A percentile compares a stretch with the other conserved stretches of the same genome.
These are phyloP conservation scores for Cladorrhinum samala DNA, from an alignment of 495 filamentous ascomycete genomes.

Conservation along the genomic window DNA sequence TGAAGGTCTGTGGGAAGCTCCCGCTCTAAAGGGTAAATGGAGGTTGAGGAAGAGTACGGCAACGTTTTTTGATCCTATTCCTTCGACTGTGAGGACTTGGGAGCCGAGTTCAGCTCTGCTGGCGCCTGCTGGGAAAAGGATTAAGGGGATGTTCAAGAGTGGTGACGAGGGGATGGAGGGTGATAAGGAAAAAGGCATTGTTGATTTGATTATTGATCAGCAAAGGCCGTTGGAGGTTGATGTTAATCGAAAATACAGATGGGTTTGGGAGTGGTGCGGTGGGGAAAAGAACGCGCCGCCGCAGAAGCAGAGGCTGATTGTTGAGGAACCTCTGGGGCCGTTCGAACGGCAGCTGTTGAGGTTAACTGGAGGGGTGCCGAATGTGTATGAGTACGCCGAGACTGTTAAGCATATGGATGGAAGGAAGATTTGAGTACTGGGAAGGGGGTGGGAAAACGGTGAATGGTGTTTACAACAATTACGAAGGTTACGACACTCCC, in stretches of 20 bases:
- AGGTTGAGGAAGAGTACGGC: slow-evolving; percentile 24
- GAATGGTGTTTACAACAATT: too few species aligned
- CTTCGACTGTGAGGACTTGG: slow-evolving; percentile 29
- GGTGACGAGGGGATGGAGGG: background rate
- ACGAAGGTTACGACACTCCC: background rate
- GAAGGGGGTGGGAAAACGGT: background rate
- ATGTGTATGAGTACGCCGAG: slow-evolving; percentile 33
- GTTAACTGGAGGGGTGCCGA: slow-evolving; percentile 35
- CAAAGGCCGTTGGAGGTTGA: slow-evolving; percentile 9
- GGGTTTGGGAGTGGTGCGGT: slow-evolving; percentile 49
- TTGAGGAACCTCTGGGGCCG: slow-evolving; percentile 46
- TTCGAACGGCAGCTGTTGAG: slow-evolving; percentile 43
- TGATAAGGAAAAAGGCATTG: too few species aligned
- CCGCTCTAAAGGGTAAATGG: slow-evolving; percentile 44
- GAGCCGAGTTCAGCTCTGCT: too few species aligned
- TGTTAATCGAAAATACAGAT: slow-evolving; percentile 25
- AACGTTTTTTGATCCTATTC: slow-evolving; percentile 30
- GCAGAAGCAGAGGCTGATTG: slow-evolving; percentile 27
- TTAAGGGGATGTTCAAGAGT: background rate
- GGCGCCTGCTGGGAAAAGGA: background rate
- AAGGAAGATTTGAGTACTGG: background rate
- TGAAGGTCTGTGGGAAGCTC: slow-evolving; percentile 44
- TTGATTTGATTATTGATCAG: slow-evolving; percentile 7
- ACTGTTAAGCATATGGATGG: slow-evolving; percentile 3
- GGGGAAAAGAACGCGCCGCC: slow-evolving; percentile 32